Percentiles rank a stretch among this genome's conserved stretches.
phyloP scores from a whole-genome alignment of 2,329 filamentous ascomycete genomes.

The Teratosphaeriaceae sp. region DNA sequence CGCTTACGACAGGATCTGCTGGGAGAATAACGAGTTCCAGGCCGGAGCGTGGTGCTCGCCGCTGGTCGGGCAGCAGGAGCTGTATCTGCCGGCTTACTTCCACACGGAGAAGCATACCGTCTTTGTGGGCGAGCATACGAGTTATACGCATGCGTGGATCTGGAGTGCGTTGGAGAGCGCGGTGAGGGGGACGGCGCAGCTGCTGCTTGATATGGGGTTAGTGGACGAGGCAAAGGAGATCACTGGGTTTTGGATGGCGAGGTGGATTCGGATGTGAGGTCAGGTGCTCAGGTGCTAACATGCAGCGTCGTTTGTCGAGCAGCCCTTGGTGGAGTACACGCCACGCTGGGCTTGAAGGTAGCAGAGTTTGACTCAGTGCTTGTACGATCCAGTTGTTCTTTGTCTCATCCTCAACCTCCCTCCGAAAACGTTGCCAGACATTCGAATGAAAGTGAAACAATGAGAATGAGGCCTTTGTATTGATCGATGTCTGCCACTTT shows the following conservation, averaged over 20 bases:
- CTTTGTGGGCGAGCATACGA: slow-evolving; percentile 58
- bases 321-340: too few relatives aligned
- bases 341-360: too few relatives aligned
- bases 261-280: slow-evolving; percentile 54
- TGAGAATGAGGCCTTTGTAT: too few relatives aligned
- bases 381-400: too few relatives aligned
- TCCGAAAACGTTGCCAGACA: too few relatives aligned
- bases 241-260: slow-evolving; percentile 60
- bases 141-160: slow-evolving; percentile 67
- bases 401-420: too few relatives aligned
- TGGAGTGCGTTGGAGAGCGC: slow-evolving; percentile 61
- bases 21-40: slow-evolving; percentile 56
- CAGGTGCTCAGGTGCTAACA: too few relatives aligned
- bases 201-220: slow-evolving; percentile 57
- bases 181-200: slow-evolving; percentile 57
- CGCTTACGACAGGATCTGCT: slow-evolving; percentile 58
- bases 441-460: too few relatives aligned
- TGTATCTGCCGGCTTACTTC: slow-evolving; percentile 68
- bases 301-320: too few relatives aligned
- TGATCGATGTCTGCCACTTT: too few relatives aligned
- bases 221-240: slow-evolving; percentile 64
- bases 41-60: slow-evolving; percentile 55
- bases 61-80: slow-evolving; percentile 55
- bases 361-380: too few relatives aligned
- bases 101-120: slow-evolving; percentile 63